Conservation (phyloP, 1,139 yeast species). For the Candida albicans region DNA sequence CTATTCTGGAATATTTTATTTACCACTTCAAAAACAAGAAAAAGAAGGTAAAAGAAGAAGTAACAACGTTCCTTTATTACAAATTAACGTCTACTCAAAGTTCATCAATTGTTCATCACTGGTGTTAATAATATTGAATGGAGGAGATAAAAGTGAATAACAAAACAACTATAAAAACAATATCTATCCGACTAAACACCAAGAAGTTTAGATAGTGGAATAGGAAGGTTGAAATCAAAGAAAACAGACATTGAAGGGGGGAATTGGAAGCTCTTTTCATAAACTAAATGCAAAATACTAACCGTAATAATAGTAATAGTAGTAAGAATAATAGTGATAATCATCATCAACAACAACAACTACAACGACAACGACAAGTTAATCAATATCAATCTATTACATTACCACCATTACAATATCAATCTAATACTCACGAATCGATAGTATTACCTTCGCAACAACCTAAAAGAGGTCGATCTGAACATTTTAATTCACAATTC, state of each 20-base stretch:
- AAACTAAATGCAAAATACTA: slow-evolving; percentile 1
- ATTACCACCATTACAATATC: not conserved
- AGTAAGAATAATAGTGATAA: not conserved
- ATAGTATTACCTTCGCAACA: slow-evolving; percentile 10
- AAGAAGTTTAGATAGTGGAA: not conserved
- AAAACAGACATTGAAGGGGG: not conserved
- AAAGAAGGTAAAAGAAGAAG: too few relatives aligned
- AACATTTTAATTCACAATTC: too few relatives aligned
- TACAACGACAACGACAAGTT: not conserved
- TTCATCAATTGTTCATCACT: too few relatives aligned
- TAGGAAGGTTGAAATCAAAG: not conserved
- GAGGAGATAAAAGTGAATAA: too few relatives aligned
- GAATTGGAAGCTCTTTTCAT: not conserved
- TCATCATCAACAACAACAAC: not conserved
- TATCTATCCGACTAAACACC: too few relatives aligned
- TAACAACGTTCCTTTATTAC: too few relatives aligned
- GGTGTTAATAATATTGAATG: too few relatives aligned
- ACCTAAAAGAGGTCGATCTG: slow-evolving; percentile 4
- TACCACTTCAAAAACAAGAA: too few relatives aligned
- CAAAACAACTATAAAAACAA: too few relatives aligned
- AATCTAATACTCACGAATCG: slow-evolving; percentile 5
- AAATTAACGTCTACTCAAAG: too few relatives aligned
- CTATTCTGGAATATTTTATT: too few relatives aligned
- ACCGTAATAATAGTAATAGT: not conserved
- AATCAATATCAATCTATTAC: not conserved